These are phyloP conservation scores for Rhodotorula graminis DNA, from an alignment of 768 basidiomycete genomes.

Conservation along the genomic window DNA sequence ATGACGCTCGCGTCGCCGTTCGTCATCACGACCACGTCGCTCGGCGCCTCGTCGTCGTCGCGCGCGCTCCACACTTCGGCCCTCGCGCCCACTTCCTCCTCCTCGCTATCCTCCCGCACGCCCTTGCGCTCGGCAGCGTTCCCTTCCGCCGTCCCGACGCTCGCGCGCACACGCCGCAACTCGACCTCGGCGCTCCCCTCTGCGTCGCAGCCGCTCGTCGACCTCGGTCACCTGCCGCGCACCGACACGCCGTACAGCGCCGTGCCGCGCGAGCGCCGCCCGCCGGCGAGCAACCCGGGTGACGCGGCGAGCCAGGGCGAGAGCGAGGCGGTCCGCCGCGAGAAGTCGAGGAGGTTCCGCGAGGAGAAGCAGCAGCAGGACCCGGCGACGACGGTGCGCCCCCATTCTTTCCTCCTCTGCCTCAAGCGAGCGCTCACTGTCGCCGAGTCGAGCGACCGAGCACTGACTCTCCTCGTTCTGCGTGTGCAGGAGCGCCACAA, in stretches of 20 bases:
- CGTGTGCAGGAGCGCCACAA: not conserved
- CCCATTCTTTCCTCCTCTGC: no score
- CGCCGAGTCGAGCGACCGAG: no score
- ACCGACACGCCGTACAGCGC: not conserved
- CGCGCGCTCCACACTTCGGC: conserved; percentile 19
- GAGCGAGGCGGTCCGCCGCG: no score
- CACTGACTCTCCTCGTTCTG: not conserved
- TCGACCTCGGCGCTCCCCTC: conserved; percentile 27
- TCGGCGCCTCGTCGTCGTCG: not conserved
- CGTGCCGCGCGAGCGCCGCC: conserved; percentile 4
- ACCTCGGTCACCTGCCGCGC: not conserved
- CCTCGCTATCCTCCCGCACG: not conserved
- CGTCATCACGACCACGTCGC: not conserved
- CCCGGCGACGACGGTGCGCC: not conserved
- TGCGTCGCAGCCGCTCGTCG: not conserved
- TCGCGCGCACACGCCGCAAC: conserved; percentile 25
- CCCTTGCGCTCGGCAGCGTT: not conserved
- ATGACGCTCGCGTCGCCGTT: conserved; percentile 4
- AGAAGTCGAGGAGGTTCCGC: no score
- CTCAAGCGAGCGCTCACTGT: no score
- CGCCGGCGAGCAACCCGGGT: not conserved
- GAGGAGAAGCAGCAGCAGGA: not conserved
- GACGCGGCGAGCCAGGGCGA: not conserved
- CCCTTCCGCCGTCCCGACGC: conserved; percentile 6
- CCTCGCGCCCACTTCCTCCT: no score